Conservation (phyloP, 2,329 filamentous ascomycete genomes). For the Sporothrix brasiliensis region DNA sequence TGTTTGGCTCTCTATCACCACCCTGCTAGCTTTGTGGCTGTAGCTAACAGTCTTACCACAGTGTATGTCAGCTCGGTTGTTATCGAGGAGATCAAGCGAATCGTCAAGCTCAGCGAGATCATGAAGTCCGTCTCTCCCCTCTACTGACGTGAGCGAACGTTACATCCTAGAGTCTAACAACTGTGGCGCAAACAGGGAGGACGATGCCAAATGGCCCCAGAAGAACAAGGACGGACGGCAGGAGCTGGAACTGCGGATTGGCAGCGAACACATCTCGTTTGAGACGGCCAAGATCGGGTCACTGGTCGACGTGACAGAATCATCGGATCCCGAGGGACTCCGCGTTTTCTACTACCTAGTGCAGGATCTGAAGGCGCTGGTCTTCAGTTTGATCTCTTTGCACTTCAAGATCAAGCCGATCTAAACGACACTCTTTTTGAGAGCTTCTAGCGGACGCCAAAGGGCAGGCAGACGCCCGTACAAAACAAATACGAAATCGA, state of each 20-base stretch:
- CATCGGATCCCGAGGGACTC: slow-evolving; percentile 90
- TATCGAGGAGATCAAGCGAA: slow-evolving; percentile 92
- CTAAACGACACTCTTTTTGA: slow-evolving; percentile 41
- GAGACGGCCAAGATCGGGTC: slow-evolving; percentile 99
- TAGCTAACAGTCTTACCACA: slow-evolving; percentile 45
- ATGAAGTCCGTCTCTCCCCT: slow-evolving; percentile 71
- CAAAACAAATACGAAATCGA: slow-evolving; percentile 16
- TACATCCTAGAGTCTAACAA: background rate
- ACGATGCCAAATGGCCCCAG: slow-evolving; percentile 96
- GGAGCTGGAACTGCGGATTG: slow-evolving; percentile 90
- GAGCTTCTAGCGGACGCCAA: background rate
- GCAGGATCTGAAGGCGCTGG: slow-evolving; percentile 92
- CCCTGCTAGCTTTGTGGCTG: background rate
- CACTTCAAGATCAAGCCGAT: slow-evolving; percentile 96
- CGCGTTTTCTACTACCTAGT: slow-evolving; percentile 98
- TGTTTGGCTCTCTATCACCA: slow-evolving; percentile 42
- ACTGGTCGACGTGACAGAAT: slow-evolving; percentile 93
- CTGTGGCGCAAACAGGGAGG: slow-evolving; percentile 67
- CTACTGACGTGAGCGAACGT: background rate
- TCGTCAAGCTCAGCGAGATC: slow-evolving; percentile 96
- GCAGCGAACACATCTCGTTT: slow-evolving; percentile 95
- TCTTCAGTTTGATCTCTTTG: slow-evolving; percentile 93
- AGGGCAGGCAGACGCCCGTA: background rate
- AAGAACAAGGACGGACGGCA: slow-evolving; percentile 99
- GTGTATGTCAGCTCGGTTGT: slow-evolving; percentile 94